A percentile compares a stretch with the other conserved stretches of the same genome.
These are phyloP conservation scores for Cladosporium austrohemisphaericum DNA, from an alignment of 2,329 filamentous ascomycete genomes.

Conservation along the genomic window DNA sequence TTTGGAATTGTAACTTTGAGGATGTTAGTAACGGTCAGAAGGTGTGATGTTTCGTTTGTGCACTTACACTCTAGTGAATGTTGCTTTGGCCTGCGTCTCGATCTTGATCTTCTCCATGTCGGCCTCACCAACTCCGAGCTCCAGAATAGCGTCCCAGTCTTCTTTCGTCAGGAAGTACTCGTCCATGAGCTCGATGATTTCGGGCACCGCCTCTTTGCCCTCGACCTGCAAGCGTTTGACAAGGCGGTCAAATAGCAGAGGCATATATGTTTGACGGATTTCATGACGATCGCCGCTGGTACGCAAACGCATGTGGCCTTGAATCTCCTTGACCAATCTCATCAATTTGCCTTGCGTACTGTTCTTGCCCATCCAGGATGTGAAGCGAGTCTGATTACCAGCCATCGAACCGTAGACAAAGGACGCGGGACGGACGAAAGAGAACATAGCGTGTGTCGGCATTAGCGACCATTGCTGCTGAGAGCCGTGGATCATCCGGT, in stretches of 20 bases:
- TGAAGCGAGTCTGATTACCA: constrained; percentile 67
- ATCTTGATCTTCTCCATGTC: constrained; percentile 71
- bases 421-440: constrained; percentile 86
- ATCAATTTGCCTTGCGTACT: constrained; percentile 74
- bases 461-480: constrained; percentile 99
- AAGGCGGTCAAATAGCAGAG: constrained; percentile 77
- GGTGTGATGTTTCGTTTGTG: too few species aligned
- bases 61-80: constrained; percentile 85
- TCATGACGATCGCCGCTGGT: constrained; percentile 90
- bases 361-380: constrained; percentile 91
- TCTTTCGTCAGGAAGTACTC: constrained; percentile 93
- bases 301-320: constrained; percentile 91
- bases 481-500: constrained; percentile 96
- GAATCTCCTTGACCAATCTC: constrained; percentile 85
- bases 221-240: constrained; percentile 70
- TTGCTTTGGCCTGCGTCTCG: constrained; percentile 78
- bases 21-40: constrained; percentile 25
- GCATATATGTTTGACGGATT: constrained; percentile 89
- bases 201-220: constrained; percentile 75
- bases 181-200: constrained; percentile 93
- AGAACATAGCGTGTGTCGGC: constrained; percentile 94
- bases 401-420: constrained; percentile 75
- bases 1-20: constrained; percentile 73
- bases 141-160: constrained; percentile 88
- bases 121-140: constrained; percentile 85